Conservation (phyloP, 352 stramenopile species). For the Peronosclerospora sorghi region DNA sequence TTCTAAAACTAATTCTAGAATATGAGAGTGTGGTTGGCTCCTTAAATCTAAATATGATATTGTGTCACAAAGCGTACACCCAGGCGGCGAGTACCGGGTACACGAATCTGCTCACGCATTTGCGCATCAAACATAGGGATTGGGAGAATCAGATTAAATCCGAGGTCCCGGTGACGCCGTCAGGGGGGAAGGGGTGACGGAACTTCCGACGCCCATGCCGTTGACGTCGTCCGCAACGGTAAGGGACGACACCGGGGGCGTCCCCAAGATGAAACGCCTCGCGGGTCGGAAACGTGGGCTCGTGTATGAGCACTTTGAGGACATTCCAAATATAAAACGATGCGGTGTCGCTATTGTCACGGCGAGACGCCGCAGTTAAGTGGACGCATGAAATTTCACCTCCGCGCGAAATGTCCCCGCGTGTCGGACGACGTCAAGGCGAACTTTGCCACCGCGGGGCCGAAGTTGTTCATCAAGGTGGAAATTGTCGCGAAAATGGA, state of each 20-base stretch:
- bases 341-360: slow-evolving; percentile 24
- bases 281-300: slow-evolving; percentile 24
- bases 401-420: slow-evolving; percentile 9
- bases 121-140: slow-evolving; percentile 26
- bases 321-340: slow-evolving; percentile 18
- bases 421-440: slow-evolving; percentile 11
- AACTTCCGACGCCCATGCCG: background rate
- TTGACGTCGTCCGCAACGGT: slow-evolving; percentile 7
- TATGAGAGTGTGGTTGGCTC: too few relatives aligned
- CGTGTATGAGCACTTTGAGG: slow-evolving; percentile 26
- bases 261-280: slow-evolving; percentile 1
- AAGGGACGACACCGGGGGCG: slow-evolving; percentile 1
- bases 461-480: background rate
- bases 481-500: background rate
- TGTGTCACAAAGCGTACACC: slow-evolving; percentile 24
- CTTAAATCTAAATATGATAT: too few relatives aligned
- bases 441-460: slow-evolving; percentile 5
- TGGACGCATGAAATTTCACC: slow-evolving; percentile 21
- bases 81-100: slow-evolving; percentile 25
- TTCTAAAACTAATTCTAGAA: too few relatives aligned
- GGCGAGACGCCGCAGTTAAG: slow-evolving; percentile 18
- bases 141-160: slow-evolving; percentile 17
- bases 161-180: slow-evolving; percentile 1
- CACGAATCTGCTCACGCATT: slow-evolving; percentile 28
- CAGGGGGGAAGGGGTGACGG: background rate